phyloP scores from a whole-genome alignment of 345 rosid genomes.

The Erodium maritimum region DNA sequence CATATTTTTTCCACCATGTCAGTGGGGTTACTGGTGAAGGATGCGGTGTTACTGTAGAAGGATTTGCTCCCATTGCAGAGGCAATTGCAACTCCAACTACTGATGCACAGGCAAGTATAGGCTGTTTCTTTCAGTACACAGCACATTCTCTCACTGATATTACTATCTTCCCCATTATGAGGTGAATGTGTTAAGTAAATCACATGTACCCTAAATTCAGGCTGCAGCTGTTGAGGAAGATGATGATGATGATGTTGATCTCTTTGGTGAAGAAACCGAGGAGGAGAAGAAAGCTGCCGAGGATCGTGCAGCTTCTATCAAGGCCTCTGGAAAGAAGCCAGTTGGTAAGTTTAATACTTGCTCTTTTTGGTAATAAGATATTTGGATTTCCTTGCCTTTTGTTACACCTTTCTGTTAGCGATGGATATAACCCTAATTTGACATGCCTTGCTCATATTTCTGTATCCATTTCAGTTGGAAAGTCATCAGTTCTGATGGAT shows the following conservation, averaged over 20 bases:
- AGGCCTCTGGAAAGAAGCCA: constrained; percentile 15
- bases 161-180: neutral
- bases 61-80: constrained; percentile 39
- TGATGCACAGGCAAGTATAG: constrained; percentile 52
- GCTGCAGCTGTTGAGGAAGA: constrained; percentile 18
- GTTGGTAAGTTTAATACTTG: constrained; percentile 8
- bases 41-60: constrained; percentile 60
- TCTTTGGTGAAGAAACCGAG: constrained; percentile 22
- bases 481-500: constrained; percentile 17
- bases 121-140: neutral
- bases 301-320: constrained; percentile 16
- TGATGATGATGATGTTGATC: constrained; percentile 9
- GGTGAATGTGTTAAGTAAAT: neutral
- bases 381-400: no score
- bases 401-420: neutral
- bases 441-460: neutral
- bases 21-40: constrained; percentile 83
- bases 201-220: constrained; percentile 8
- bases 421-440: neutral
- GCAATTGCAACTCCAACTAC: constrained; percentile 63
- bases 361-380: neutral
- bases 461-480: constrained; percentile 9
- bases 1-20: constrained; percentile 3
- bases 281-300: constrained; percentile 20
- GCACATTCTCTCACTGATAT: neutral